Conservation (phyloP, 140 eudicot species). For the Bidens hawaiensis region DNA sequence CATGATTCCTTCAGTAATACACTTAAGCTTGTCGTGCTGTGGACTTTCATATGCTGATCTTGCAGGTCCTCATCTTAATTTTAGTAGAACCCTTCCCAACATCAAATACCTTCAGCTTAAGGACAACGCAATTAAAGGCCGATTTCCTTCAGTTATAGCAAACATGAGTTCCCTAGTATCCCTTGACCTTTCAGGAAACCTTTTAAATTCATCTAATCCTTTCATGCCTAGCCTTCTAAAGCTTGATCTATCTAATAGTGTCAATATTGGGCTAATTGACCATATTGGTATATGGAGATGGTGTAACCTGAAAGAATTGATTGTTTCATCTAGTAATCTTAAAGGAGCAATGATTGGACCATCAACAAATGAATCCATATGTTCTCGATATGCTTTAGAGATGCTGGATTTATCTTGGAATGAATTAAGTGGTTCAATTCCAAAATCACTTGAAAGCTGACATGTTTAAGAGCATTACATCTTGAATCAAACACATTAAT, state of each 20-base stretch:
- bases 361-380: background rate
- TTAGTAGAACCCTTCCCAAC: background rate
- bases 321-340: background rate
- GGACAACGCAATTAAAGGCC: background rate
- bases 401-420: background rate
- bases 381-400: constrained; percentile 2
- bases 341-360: background rate
- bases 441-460: background rate
- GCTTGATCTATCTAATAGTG: constrained; percentile 7
- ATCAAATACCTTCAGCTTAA: background rate
- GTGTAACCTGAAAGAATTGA: background rate
- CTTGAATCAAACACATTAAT: background rate
- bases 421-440: background rate
- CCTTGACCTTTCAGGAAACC: constrained; percentile 2
- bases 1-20: constrained; percentile 5
- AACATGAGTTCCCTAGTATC: constrained; percentile 1
- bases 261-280: background rate
- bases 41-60: background rate
- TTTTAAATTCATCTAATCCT: background rate
- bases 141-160: background rate
- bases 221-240: background rate
- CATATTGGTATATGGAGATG: constrained; percentile 7
- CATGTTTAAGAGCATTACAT: background rate
- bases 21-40: constrained; percentile 1
- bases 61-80: background rate